Evolutionary conservation across 2,329 filamentous ascomycete genomes (phyloP).

Genomic region (Fusarium sp.): DNA sequence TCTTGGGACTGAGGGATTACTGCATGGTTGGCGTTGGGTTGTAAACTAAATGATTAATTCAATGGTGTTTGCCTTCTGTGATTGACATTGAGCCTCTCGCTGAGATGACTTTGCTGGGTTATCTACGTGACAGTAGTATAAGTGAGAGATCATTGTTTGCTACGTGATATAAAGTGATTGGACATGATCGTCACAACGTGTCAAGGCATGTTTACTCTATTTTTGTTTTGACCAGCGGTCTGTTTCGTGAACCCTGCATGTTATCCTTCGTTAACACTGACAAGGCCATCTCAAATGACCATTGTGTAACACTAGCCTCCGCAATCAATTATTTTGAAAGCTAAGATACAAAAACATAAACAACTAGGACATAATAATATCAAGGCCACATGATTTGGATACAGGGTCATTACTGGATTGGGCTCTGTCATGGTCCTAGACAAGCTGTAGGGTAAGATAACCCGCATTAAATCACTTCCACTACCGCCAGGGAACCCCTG

Average conservation of each 20-base stretch:
- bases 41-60: slow-evolving; percentile 48
- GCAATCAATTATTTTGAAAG: too few relatives aligned
- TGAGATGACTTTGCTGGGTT: too few relatives aligned
- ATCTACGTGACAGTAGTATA: neutral
- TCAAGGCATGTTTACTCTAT: neutral
- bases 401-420: slow-evolving; percentile 1
- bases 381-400: slow-evolving; percentile 2
- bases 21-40: slow-evolving; percentile 50
- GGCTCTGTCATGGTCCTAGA: neutral
- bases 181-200: neutral
- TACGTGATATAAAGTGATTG: neutral
- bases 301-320: neutral
- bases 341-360: neutral
- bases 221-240: slow-evolving; percentile 6
- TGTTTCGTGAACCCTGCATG: neutral
- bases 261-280: slow-evolving; percentile 6
- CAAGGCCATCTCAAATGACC: neutral
- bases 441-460: slow-evolving; percentile 23
- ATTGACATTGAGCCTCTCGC: neutral
- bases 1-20: slow-evolving; percentile 30
- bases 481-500: slow-evolving; percentile 28
- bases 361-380: neutral
- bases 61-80: slow-evolving; percentile 37
- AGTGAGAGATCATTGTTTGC: neutral
- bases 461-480: slow-evolving; percentile 13